Evolutionary conservation across 768 basidiomycete species (phyloP).

Genomic region (Mycena venus): DNA sequence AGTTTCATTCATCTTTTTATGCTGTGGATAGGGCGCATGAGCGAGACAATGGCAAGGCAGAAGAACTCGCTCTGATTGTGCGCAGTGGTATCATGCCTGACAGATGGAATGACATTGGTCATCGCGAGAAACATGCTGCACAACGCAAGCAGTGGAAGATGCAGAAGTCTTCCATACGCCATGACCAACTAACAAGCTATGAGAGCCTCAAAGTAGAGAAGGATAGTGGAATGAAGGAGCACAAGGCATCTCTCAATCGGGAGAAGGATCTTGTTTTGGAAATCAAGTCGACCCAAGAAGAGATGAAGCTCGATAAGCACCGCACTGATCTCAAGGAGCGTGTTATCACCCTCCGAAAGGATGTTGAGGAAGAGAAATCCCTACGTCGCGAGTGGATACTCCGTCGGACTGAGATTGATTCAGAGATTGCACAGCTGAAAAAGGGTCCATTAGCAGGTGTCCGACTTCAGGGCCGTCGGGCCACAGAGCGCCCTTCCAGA

Average conservation of each 20-base stretch:
- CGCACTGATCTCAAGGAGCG: background rate
- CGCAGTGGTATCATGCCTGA: background rate
- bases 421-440: background rate
- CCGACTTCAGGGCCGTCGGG: background rate
- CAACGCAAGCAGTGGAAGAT: background rate
- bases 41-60: background rate
- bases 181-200: background rate
- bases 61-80: background rate
- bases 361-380: background rate
- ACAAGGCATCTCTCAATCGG: background rate
- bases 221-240: background rate
- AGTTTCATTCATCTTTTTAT: background rate
- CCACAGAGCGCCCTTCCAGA: background rate
- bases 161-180: background rate
- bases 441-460: background rate
- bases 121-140: constrained; percentile 5
- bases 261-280: background rate
- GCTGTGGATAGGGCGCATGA: background rate
- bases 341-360: background rate
- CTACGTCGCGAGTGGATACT: background rate
- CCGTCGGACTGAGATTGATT: background rate
- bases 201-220: background rate
- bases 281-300: background rate
- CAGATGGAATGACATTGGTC: background rate
- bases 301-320: background rate